phyloP scores from a whole-genome alignment of 202 grass and related monocot genomes.

The Schoenoplectus tabernaemontani region DNA sequence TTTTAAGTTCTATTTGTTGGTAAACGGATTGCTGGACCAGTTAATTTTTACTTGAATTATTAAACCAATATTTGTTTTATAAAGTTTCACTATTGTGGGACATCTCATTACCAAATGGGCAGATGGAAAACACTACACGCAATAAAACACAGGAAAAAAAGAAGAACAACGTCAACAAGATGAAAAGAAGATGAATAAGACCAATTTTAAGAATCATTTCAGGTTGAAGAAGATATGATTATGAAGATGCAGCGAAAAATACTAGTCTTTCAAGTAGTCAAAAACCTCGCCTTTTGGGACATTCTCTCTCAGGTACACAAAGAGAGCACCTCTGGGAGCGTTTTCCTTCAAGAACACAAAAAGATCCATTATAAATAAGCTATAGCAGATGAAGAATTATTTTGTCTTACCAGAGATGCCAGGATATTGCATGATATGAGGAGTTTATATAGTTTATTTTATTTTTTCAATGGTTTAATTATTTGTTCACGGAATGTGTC shows the following conservation, averaged over 20 bases:
- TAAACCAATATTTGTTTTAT: neutral
- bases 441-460: neutral
- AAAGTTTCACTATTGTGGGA: neutral
- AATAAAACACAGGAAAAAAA: neutral
- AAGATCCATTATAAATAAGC: neutral
- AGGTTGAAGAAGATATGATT: neutral
- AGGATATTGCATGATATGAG: neutral
- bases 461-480: neutral
- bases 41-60: neutral
- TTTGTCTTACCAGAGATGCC: neutral
- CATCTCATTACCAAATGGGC: neutral
- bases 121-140: neutral
- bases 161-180: no score
- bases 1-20: neutral
- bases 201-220: neutral
- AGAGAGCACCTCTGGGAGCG: neutral
- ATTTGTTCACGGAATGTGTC: no score
- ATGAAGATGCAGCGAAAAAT: no score
- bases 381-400: no score
- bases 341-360: conserved; percentile 7
- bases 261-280: neutral
- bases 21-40: neutral
- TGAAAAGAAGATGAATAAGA: no score
- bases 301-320: conserved; percentile 12
- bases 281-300: neutral